Conservation (phyloP, 129 eudicot genomes). For the Scalesia atractyloides region DNA sequence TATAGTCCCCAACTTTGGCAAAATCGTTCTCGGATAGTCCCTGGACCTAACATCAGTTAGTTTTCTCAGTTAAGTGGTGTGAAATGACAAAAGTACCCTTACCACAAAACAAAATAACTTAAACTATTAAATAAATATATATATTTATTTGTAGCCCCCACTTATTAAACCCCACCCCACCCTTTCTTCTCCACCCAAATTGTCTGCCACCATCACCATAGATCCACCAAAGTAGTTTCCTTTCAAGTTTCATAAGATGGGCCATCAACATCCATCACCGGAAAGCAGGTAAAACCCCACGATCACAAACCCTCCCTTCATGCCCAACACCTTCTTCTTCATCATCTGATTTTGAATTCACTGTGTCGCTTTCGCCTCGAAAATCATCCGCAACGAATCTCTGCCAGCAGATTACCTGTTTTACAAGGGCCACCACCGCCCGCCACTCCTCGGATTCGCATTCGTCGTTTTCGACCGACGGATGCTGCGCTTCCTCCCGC, state of each 20-base stretch:
- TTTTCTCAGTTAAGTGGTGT: too few species aligned
- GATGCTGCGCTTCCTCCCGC: conserved; percentile 69
- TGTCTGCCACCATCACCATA: background rate
- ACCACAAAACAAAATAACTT: too few species aligned
- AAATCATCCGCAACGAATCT: conserved; percentile 62
- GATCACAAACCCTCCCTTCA: conserved; percentile 82
- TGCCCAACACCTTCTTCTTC: conserved; percentile 76
- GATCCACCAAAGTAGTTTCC: conserved; percentile 22
- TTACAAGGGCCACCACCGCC: conserved; percentile 76
- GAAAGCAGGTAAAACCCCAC: conserved; percentile 30
- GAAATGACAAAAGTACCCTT: too few species aligned
- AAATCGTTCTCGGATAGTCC: too few species aligned
- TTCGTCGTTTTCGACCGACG: conserved; percentile 47
- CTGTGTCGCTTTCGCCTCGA: conserved; percentile 63
- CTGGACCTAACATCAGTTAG: too few species aligned
- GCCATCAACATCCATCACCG: conserved; percentile 19
- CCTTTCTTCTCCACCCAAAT: background rate
- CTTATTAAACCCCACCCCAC: too few species aligned
- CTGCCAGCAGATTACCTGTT: conserved; percentile 88
- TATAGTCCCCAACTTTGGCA: too few species aligned
- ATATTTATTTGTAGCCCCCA: too few species aligned
- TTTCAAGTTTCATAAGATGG: background rate
- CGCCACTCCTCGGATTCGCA: conserved; percentile 55
- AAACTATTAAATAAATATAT: too few species aligned
- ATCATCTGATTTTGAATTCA: conserved; percentile 91